A percentile compares a stretch with the other conserved stretches of the same genome.
These are phyloP conservation scores for Dysphania ambrosioides DNA, from an alignment of 148 eudicot species.

Conservation along the genomic window DNA sequence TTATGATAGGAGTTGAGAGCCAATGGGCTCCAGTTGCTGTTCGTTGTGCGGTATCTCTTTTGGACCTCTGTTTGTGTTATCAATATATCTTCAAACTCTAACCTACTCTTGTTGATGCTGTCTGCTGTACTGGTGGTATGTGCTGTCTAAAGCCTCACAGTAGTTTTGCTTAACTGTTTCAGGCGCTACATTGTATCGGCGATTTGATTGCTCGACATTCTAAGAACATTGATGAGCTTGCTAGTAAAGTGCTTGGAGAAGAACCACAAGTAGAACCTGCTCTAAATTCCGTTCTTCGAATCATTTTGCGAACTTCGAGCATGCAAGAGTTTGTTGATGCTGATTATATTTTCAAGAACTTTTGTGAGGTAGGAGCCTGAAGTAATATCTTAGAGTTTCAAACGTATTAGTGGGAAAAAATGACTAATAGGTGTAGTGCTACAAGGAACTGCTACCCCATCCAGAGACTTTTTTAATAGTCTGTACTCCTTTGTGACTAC, in stretches of 20 bases:
- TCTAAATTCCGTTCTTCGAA: constrained; percentile 71
- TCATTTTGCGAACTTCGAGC: constrained; percentile 82
- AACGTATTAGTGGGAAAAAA: not conserved
- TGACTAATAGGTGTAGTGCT: not conserved
- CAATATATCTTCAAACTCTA: not conserved
- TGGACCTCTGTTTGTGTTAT: not conserved
- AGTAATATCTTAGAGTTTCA: not conserved
- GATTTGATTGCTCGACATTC: constrained; percentile 68
- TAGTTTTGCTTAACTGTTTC: constrained; percentile 18
- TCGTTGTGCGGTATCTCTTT: constrained; percentile 66
- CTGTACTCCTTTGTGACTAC: not conserved
- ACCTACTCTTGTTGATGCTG: not conserved
- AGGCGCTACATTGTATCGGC: constrained; percentile 85
- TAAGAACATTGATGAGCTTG: constrained; percentile 69
- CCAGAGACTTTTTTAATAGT: not conserved
- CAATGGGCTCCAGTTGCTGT: constrained; percentile 96
- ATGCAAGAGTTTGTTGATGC: constrained; percentile 86
- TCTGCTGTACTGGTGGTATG: constrained; percentile 13
- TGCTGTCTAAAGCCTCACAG: constrained; percentile 12
- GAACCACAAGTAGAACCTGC: constrained; percentile 83
- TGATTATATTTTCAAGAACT: constrained; percentile 79
- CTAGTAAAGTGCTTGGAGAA: constrained; percentile 84
- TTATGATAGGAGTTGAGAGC: constrained; percentile 92
- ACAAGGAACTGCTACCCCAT: not conserved
- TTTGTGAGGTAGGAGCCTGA: constrained; percentile 67